Evolutionary conservation across 495 filamentous ascomycete genomes (phyloP).

Genomic region (Xylaria bambusicola): DNA sequence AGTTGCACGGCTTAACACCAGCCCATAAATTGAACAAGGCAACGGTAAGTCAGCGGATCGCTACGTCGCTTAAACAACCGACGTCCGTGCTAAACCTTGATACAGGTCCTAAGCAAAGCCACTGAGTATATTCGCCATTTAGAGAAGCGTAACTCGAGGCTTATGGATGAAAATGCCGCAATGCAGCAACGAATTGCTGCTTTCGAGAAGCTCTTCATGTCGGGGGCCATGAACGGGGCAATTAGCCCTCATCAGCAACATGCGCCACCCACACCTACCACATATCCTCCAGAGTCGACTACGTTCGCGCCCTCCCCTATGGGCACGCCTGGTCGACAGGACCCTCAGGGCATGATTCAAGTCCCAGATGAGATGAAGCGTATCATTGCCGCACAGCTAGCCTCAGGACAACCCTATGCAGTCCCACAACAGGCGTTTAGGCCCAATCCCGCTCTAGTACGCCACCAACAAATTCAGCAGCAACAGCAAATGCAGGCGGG

Average conservation of each 20-base stretch:
- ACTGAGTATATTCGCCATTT: slow-evolving; percentile 95
- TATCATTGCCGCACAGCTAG: slow-evolving; percentile 56
- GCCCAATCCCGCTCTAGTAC: slow-evolving; percentile 38
- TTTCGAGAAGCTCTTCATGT: slow-evolving; percentile 68
- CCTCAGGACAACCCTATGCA: slow-evolving; percentile 46
- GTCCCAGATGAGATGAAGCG: slow-evolving; percentile 77
- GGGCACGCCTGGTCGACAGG: slow-evolving; percentile 31
- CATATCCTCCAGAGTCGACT: slow-evolving; percentile 47
- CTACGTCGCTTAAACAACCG: background rate
- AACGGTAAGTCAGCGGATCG: slow-evolving; percentile 57
- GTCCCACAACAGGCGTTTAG: slow-evolving; percentile 43
- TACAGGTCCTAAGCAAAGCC: slow-evolving; percentile 78
- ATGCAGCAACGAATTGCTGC: slow-evolving; percentile 69
- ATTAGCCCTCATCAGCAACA: slow-evolving; percentile 45
- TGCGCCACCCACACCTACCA: slow-evolving; percentile 46
- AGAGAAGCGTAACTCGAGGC: slow-evolving; percentile 81
- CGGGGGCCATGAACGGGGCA: slow-evolving; percentile 57
- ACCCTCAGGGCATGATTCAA: slow-evolving; percentile 70
- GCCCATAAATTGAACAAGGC: slow-evolving; percentile 96
- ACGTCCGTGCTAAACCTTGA: slow-evolving; percentile 19
- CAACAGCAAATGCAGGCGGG: slow-evolving; percentile 43
- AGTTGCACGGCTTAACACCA: slow-evolving; percentile 73
- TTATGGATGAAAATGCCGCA: slow-evolving; percentile 75
- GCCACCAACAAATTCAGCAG: slow-evolving; percentile 51
- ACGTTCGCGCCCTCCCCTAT: slow-evolving; percentile 36